Base-by-base conservation (phyloP, 805 yeast species). In the Nakazawaea laoshanensis region DNA sequence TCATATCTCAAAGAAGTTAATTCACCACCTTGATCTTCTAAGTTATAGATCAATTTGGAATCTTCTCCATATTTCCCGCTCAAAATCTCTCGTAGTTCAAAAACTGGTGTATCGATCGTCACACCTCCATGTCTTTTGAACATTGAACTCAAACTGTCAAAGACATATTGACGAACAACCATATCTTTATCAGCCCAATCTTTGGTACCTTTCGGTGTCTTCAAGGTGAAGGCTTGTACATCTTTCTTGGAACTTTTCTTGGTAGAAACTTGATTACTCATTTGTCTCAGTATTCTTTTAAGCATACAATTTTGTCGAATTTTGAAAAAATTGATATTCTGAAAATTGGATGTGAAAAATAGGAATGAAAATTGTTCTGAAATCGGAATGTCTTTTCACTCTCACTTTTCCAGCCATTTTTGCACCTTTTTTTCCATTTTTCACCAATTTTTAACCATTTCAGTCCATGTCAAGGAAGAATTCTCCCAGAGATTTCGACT, bases 1-100 rank as follows among this genome's bases (percentile, higher is more conserved):
- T 92, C 99, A 55, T 92, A 92, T 59, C 99, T 77, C 55, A 92
- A 67, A 14, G 96, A 87, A 13, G 96, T 84, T 47, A 92, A 61
- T 60, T 92, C 99, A 45, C 99, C 99, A 53, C 99, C 98, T 65
- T 92, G 99, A 57, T 92, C 98, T 58, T 92, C 94, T 51, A 92
- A 70, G 57, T 92, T 89, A 60, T 92, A 92, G 50, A 92, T 92
- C 48, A 92, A 70, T 60, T 92, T 92, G 20, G 96, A 88, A 56
- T 92, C 99, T 62, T 92, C 99, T 55, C 99, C 99, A 57, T 92
- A 92, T 56, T 92, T 92, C 30, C 98, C 98, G 17, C 96, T 77
- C 38, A 92, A 70, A 46, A 92, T 92, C 57, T 92, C 98, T 47
- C 95, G 75, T 45, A 89, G 69, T 59, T 92, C 99, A 48, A 92